Conservation (phyloP, 176 grass and related monocot species). For the Neostapfia colusana region DNA sequence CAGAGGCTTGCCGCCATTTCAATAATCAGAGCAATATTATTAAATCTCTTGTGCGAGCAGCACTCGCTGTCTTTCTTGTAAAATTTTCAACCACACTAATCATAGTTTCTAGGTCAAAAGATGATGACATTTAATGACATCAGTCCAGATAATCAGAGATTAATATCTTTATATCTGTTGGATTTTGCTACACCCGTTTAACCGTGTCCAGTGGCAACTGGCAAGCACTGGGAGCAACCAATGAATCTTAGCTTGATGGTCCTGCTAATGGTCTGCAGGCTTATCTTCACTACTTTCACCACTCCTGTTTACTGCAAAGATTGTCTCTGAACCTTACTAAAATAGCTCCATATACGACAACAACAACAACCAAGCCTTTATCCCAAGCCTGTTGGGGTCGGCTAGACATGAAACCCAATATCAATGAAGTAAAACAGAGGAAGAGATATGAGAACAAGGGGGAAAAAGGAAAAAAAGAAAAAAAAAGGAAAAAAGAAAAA, state of each 20-base stretch:
- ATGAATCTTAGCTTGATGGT: conserved; percentile 37
- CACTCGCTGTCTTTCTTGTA: conserved; percentile 41
- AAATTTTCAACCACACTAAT: conserved; percentile 46
- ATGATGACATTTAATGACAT: conserved; percentile 44
- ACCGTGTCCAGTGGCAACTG: conserved; percentile 34
- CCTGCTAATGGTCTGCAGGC: not conserved
- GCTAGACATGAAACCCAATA: no score
- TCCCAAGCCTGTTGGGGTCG: no score
- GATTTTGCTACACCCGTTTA: conserved; percentile 24
- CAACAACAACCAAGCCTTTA: conserved; percentile 9
- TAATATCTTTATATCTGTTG: conserved; percentile 30
- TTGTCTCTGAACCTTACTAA: conserved; percentile 3
- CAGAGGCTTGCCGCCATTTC: no score
- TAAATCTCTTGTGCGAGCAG: conserved; percentile 42
- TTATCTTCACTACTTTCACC: conserved; percentile 31
- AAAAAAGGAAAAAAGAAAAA: no score
- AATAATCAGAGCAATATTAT: conserved; percentile 26
- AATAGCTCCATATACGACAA: conserved; percentile 16
- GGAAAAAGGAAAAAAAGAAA: no score
- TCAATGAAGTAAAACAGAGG: no score
- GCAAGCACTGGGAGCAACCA: conserved; percentile 12
- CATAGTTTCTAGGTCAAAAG: conserved; percentile 44
- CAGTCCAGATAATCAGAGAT: conserved; percentile 24
- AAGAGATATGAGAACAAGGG: no score
- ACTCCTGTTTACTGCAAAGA: conserved; percentile 28